phyloP scores from a whole-genome alignment of 441 rosid genomes.

The Pelargonium fulgidum region DNA sequence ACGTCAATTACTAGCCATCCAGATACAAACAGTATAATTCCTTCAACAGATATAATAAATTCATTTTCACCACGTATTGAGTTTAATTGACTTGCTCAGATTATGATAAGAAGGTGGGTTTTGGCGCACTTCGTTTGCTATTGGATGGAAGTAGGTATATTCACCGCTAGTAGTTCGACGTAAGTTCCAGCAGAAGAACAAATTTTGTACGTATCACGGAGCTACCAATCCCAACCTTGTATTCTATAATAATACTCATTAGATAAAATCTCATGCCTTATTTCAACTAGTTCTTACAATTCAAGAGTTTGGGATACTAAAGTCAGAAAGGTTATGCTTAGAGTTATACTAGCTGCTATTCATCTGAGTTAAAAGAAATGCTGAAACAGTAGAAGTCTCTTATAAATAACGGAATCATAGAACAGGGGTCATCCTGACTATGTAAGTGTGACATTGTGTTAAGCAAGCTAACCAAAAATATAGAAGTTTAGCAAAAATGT shows the following conservation, averaged over 20 bases:
- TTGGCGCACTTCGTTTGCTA: background rate
- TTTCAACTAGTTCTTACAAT: background rate
- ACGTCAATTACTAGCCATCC: background rate
- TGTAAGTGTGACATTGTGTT: too few species aligned
- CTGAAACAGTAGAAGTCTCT: background rate
- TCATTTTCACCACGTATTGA: background rate
- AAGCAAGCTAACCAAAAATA: background rate
- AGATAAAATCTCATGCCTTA: background rate
- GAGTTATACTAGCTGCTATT: background rate
- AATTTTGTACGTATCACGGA: background rate
- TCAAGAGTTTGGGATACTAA: background rate
- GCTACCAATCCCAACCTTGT: background rate
- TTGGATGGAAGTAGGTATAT: background rate
- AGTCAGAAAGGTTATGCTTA: background rate
- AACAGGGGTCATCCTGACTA: too few species aligned
- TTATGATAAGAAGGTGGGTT: background rate
- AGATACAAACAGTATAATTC: background rate
- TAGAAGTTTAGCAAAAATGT: constrained; percentile 13
- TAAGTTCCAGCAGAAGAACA: constrained; percentile 4
- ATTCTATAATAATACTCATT: background rate
- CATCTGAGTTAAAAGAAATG: background rate
- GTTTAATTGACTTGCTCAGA: background rate
- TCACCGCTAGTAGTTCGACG: background rate
- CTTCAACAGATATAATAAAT: background rate
- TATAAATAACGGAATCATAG: background rate